phyloP scores from a whole-genome alignment of 169 alveolate species.

The Cryptosporidium bovis region DNA sequence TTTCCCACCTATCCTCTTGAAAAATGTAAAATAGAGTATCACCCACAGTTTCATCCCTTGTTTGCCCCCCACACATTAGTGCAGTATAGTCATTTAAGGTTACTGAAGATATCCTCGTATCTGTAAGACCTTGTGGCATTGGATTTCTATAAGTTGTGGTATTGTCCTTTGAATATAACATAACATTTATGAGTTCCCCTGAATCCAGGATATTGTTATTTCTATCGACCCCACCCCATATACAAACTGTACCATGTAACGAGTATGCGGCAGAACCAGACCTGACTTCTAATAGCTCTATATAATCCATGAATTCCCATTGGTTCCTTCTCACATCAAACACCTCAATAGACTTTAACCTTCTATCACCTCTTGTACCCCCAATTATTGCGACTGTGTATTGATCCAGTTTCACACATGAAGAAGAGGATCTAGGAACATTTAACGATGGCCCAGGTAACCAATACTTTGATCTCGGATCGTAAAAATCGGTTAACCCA shows the following conservation, averaged over 20 bases:
- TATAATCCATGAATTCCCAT: slow-evolving; percentile 50
- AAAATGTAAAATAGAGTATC: slow-evolving; percentile 26
- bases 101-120: slow-evolving; percentile 23
- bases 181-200: slow-evolving; percentile 43
- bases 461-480: slow-evolving; percentile 63
- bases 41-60: slow-evolving; percentile 15
- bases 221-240: slow-evolving; percentile 69
- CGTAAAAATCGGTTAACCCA: slow-evolving; percentile 44
- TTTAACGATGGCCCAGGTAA: slow-evolving; percentile 15
- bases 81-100: slow-evolving; percentile 47
- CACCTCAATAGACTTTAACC: slow-evolving; percentile 50
- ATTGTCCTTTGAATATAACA: slow-evolving; percentile 18
- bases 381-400: slow-evolving; percentile 46
- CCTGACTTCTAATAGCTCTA: slow-evolving; percentile 51
- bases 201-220: slow-evolving; percentile 24
- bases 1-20: slow-evolving; percentile 42
- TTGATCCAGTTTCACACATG: slow-evolving; percentile 43
- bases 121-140: neutral
- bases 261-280: slow-evolving; percentile 52
- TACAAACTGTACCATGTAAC: slow-evolving; percentile 35
- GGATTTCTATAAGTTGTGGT: slow-evolving; percentile 44
- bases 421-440: slow-evolving; percentile 63
- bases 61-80: slow-evolving; percentile 50
- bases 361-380: slow-evolving; percentile 53
- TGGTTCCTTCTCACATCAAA: slow-evolving; percentile 58